Conservation (phyloP, 2,329 filamentous ascomycete genomes). For the Calonectria henricotiae region DNA sequence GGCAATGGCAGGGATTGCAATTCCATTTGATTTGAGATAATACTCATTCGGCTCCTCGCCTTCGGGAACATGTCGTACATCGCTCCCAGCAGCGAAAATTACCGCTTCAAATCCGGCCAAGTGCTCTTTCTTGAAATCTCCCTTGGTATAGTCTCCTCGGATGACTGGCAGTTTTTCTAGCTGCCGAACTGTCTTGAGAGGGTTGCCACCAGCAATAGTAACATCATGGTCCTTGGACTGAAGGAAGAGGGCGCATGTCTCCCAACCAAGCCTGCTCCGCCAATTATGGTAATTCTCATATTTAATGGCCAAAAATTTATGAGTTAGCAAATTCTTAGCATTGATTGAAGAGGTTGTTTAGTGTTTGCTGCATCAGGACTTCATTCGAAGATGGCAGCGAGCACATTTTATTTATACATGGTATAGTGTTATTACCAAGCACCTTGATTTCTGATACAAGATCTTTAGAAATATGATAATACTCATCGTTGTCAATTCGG, state of each 20-base stretch:
- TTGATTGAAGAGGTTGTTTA: neutral
- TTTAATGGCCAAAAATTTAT: neutral
- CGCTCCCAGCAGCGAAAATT: neutral
- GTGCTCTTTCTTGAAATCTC: conserved; percentile 2
- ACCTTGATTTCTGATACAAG: neutral
- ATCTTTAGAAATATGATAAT: no score
- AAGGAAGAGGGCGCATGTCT: conserved; percentile 4
- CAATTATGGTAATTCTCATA: neutral
- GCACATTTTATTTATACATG: neutral
- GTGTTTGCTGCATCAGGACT: no score
- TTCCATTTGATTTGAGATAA: neutral
- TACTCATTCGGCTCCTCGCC: neutral
- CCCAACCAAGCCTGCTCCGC: neutral
- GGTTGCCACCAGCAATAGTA: neutral
- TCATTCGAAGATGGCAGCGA: neutral
- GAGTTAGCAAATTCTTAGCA: neutral
- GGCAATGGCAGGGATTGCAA: neutral
- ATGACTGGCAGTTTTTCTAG: conserved; percentile 3
- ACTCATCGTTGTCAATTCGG: no score
- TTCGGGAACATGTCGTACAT: neutral
- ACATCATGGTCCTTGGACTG: neutral
- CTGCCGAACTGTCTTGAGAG: neutral
- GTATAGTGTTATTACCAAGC: no score
- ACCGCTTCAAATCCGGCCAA: neutral
- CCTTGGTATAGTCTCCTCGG: conserved; percentile 4